Conservation (phyloP, 2,329 filamentous ascomycete species). For the Tolypocladium sp. region DNA sequence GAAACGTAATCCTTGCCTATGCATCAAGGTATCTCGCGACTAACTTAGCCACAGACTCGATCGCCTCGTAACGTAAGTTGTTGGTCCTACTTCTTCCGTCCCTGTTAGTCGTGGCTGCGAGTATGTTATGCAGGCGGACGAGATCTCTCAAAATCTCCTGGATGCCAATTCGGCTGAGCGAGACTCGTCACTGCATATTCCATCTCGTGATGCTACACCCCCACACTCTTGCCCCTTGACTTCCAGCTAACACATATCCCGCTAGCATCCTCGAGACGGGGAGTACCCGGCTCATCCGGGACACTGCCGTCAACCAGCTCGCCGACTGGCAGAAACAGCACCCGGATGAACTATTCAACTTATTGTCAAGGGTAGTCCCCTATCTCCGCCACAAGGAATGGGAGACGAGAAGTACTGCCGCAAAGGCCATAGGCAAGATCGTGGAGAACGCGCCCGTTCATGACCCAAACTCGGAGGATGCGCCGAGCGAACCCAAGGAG, state of each 20-base stretch:
- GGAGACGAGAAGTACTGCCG: constrained; percentile 90
- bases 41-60: constrained; percentile 52
- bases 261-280: constrained; percentile 87
- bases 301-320: constrained; percentile 92
- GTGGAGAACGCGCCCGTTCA: constrained; percentile 80
- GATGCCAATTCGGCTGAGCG: not conserved
- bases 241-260: not conserved
- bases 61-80: constrained; percentile 75
- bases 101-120: not conserved
- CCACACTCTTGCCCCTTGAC: not conserved
- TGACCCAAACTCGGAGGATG: constrained; percentile 76
- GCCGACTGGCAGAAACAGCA: constrained; percentile 98
- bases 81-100: not conserved
- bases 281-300: constrained; percentile 90
- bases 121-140: not conserved
- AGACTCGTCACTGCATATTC: not conserved
- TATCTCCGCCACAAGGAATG: constrained; percentile 93
- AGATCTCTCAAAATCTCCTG: not conserved
- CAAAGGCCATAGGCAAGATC: constrained; percentile 90
- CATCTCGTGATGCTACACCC: not conserved
- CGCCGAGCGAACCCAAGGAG: constrained; percentile 31
- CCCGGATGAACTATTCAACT: constrained; percentile 93
- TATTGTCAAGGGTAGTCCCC: constrained; percentile 87
- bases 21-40: constrained; percentile 1
- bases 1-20: constrained; percentile 5